Base-by-base conservation (phyloP, 2,329 filamentous ascomycete genomes). In the Tolypocladium cylindrosporum region DNA sequence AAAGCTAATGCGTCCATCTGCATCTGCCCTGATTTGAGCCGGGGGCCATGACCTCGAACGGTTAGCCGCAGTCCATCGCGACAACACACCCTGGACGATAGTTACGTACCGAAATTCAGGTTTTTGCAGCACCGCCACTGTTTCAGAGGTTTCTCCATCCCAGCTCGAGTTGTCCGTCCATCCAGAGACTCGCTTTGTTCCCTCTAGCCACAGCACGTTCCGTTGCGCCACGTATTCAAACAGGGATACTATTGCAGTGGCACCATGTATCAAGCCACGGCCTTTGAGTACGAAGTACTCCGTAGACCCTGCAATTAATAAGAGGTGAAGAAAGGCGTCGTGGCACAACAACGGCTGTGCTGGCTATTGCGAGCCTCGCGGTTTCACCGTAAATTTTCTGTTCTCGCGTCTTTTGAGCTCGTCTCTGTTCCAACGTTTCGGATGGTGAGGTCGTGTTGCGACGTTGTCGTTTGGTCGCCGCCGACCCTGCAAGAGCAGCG, bases 81-180 rank as follows among this genome's bases (percentile, higher is more conserved):
- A 21, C 13, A 16, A 14, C 13, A 13, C 24, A 48, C 24, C 24
- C 43, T 48, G 43, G 55, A 55, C 31, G 10, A 56, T 48, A 3
- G 14, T 19, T 48, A 31, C 27, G 27, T 31, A 7, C n/a, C 41
- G 24, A 19, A 19, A n/a, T 10, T 50, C 45, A 55, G 60, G 54
- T 34, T 34, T 59, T 39, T 31, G 27, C 21, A 36, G 61, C 61
- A 62, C 58, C 52, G 61, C 59, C 58, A 61, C 60, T 59, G 58
- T 61, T 61, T 59, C 57, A 55, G 34, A 51, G 21, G 16, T 27
- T 14, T 50, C 27, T 16, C 14, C 6, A 10, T n/a, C 11, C 16
- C 27, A 48, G 13, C 43, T 9, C 6, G 43, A 48, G 27, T 19
- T 24, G 14, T 21, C 8, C 7, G 45, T n/a, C 45, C 45, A 50